Evolutionary conservation across 1,284 basidiomycete species (phyloP).

Genomic region (Moesziomyces sp.): DNA sequence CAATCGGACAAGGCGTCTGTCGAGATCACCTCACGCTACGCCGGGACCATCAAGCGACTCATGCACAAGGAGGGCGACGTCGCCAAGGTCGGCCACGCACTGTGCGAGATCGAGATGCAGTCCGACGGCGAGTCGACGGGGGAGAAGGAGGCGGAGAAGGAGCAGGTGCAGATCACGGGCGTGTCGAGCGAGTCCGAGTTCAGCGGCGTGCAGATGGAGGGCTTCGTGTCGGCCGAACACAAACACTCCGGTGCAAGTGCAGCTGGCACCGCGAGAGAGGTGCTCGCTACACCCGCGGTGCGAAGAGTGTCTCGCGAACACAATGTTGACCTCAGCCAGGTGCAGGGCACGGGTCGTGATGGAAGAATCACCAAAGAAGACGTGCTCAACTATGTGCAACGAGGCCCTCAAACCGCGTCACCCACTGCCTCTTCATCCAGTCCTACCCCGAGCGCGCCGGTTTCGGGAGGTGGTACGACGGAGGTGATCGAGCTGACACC

Average conservation of each 20-base stretch:
- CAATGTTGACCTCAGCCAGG: conserved; percentile 72
- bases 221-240: conserved; percentile 34
- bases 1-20: conserved; percentile 95
- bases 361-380: conserved; percentile 82
- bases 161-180: conserved; percentile 14
- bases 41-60: conserved; percentile 79
- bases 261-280: conserved; percentile 25
- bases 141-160: background rate
- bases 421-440: conserved; percentile 3
- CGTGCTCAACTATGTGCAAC: conserved; percentile 67
- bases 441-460: background rate
- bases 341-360: conserved; percentile 79
- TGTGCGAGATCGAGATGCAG: conserved; percentile 85
- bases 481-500: conserved; percentile 51
- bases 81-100: conserved; percentile 83
- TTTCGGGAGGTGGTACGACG: conserved; percentile 1
- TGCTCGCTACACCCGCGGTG: conserved; percentile 78
- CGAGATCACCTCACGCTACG: conserved; percentile 89
- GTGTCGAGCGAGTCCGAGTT: conserved; percentile 16
- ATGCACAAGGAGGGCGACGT: conserved; percentile 84
- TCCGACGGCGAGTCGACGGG: conserved; percentile 70
- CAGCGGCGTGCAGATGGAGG: conserved; percentile 28
- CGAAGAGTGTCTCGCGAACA: conserved; percentile 79
- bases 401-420: conserved; percentile 1
- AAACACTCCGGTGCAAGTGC: conserved; percentile 18